Percentiles rank a stretch among this genome's conserved stretches.
Evolutionary conservation across 352 stramenopile genomes (phyloP).

Genomic region (Globisporangium alternatum): DNA sequence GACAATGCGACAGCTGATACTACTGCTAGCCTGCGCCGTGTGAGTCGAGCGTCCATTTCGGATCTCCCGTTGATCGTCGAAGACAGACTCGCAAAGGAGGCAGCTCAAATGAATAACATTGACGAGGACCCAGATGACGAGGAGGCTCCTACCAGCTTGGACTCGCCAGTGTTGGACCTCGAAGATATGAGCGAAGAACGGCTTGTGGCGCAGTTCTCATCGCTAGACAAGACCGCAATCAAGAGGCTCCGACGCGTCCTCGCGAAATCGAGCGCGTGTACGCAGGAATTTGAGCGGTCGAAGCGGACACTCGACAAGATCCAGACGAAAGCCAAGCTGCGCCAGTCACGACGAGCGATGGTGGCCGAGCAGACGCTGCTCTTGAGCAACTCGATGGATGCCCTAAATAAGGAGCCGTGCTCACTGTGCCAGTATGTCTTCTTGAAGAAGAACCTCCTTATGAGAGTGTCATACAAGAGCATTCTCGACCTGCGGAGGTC

Average conservation of each 20-base stretch:
- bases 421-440: conserved; percentile 56
- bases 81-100: conserved; percentile 12
- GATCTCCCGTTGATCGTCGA: conserved; percentile 31
- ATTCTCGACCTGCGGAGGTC: conserved; percentile 51
- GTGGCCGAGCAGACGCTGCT: conserved; percentile 43
- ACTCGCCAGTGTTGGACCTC: conserved; percentile 25
- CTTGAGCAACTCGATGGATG: conserved; percentile 47
- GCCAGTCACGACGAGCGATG: conserved; percentile 31
- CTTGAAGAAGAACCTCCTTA: conserved; percentile 51
- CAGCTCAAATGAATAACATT: conserved; percentile 4
- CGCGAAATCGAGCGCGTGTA: conserved; percentile 51
- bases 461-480: conserved; percentile 62
- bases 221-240: conserved; percentile 44
- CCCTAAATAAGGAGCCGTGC: conserved; percentile 50
- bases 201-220: conserved; percentile 44
- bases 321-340: conserved; percentile 34
- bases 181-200: conserved; percentile 63
- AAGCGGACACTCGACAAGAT: conserved; percentile 54
- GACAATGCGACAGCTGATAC: not conserved
- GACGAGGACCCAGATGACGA: conserved; percentile 15
- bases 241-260: conserved; percentile 60
- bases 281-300: conserved; percentile 55
- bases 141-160: not conserved
- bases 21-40: conserved; percentile 9
- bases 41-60: conserved; percentile 16